Evolutionary conservation across 1,284 basidiomycete species (phyloP).

Genomic region (Austroboletus niveus): DNA sequence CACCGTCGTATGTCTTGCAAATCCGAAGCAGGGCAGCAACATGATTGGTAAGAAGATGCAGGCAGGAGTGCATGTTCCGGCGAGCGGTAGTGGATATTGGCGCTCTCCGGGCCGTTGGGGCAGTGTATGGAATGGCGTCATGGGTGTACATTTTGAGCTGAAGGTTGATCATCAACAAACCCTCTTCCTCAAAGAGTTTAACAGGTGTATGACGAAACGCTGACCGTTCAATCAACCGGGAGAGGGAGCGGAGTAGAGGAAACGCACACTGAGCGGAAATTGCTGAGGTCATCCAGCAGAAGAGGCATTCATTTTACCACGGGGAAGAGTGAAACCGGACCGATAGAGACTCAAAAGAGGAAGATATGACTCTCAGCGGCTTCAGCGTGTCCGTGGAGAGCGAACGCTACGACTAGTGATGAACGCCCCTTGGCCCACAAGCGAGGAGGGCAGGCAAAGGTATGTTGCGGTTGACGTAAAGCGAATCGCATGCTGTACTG

Average conservation of each 20-base stretch:
- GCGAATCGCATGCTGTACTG: conserved; percentile 20
- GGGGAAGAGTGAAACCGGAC: conserved; percentile 7
- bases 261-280: conserved; percentile 26
- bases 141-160: conserved; percentile 15
- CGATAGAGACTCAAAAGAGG: conserved; percentile 14
- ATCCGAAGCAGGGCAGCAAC: conserved; percentile 33
- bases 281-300: conserved; percentile 19
- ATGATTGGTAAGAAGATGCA: conserved; percentile 33
- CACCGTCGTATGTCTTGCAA: conserved; percentile 30
- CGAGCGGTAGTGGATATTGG: conserved; percentile 20
- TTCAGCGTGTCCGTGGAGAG: conserved; percentile 30
- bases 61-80: conserved; percentile 30
- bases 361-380: conserved; percentile 13
- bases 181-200: conserved; percentile 33
- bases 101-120: conserved; percentile 28
- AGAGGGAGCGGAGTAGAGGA: conserved; percentile 6
- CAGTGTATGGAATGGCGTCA: conserved; percentile 28
- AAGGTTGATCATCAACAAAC: conserved; percentile 31
- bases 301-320: conserved; percentile 19
- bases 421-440: conserved; percentile 29
- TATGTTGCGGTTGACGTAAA: conserved; percentile 32
- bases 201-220: conserved; percentile 20
- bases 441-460: conserved; percentile 33
- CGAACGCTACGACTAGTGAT: conserved; percentile 6
- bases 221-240: conserved; percentile 10